A percentile compares a stretch with the other conserved stretches of the same genome.
Conservation (phyloP, 176 grass and related monocot genomes). For the Neostapfia colusana region DNA sequence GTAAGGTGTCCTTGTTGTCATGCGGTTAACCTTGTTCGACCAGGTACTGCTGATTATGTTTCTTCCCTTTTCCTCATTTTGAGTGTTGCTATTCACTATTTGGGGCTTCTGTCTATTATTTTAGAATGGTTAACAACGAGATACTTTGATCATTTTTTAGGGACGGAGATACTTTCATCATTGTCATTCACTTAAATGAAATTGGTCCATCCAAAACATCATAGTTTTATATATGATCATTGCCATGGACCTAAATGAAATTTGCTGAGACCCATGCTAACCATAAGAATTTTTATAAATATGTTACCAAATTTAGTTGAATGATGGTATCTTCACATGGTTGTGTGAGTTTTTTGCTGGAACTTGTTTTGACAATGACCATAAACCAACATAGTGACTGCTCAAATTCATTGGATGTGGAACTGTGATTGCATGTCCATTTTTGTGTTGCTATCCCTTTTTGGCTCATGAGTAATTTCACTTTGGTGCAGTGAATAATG, state of each 20-base stretch:
- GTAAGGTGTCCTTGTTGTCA: constrained; percentile 90
- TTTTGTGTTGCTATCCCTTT: constrained; percentile 16
- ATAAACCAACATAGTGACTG: neutral
- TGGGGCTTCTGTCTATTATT: neutral
- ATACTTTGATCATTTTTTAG: too few species aligned
- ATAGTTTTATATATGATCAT: neutral
- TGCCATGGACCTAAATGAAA: too few species aligned
- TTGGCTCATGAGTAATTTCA: constrained; percentile 24
- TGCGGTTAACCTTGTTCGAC: constrained; percentile 76
- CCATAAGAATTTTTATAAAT: neutral
- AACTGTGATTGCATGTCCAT: neutral
- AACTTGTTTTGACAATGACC: neutral
- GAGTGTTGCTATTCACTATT: neutral
- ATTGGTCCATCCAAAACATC: neutral
- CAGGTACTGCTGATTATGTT: constrained; percentile 49
- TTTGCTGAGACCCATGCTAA: neutral
- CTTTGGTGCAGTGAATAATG: constrained; percentile 62
- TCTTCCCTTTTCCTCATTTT: neutral
- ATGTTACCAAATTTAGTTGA: neutral
- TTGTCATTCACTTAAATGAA: neutral
- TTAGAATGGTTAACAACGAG: neutral
- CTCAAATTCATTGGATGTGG: neutral
- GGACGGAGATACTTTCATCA: too few species aligned
- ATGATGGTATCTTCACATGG: neutral
- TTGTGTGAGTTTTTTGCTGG: neutral